Conservation (phyloP, 768 basidiomycete genomes). For the Tricholoma flavovirens region DNA sequence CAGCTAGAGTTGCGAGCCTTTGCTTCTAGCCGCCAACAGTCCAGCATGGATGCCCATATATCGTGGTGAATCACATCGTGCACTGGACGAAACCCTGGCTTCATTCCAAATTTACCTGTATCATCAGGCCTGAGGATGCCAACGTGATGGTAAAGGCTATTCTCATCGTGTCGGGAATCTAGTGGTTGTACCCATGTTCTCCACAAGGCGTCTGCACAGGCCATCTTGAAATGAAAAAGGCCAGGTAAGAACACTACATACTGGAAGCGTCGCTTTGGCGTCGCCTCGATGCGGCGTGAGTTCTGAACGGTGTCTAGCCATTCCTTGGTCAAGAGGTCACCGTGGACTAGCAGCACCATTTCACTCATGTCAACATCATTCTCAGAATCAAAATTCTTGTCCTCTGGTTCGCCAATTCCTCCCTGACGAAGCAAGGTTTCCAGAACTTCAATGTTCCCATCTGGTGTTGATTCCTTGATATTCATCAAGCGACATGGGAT, state of each 20-base stretch:
- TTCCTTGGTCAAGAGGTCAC: constrained; percentile 19
- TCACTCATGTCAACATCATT: constrained; percentile 5
- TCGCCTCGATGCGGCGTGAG: constrained; percentile 12
- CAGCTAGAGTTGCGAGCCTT: not conserved
- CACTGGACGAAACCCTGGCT: constrained; percentile 24
- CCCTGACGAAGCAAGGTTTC: too few species aligned
- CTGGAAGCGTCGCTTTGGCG: constrained; percentile 8
- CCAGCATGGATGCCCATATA: constrained; percentile 7
- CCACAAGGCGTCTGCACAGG: constrained; percentile 10
- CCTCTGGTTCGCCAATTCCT: too few species aligned
- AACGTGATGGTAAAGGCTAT: constrained; percentile 7
- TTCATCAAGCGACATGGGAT: constrained; percentile 12
- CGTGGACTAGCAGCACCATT: constrained; percentile 8
- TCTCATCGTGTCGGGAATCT: constrained; percentile 3
- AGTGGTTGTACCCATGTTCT: constrained; percentile 6
- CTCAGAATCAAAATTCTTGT: not conserved
- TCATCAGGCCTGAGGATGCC: constrained; percentile 20
- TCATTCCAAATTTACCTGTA: constrained; percentile 14
- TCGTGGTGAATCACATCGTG: constrained; percentile 24
- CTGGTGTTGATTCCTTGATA: constrained; percentile 14
- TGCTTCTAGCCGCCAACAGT: constrained; percentile 21
- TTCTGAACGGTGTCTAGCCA: constrained; percentile 7
- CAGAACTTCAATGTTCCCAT: not conserved
- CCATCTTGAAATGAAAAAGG: constrained; percentile 15
- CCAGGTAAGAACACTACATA: constrained; percentile 6